phyloP scores from a whole-genome alignment of 148 eudicot genomes.

The Pouteria glomerata region DNA sequence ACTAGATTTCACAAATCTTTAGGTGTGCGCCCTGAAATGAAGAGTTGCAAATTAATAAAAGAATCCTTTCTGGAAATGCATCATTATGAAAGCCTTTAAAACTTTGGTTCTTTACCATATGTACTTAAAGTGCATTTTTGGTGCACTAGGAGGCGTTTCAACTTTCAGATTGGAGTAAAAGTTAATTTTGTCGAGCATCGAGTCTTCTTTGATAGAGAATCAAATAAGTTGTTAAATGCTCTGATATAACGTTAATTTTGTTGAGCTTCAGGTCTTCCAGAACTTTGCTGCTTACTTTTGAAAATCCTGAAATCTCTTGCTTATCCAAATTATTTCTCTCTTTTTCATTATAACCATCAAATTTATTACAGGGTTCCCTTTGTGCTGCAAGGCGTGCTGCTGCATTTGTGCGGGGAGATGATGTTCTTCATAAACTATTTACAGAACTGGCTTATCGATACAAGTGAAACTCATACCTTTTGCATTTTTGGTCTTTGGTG shows the following conservation, averaged over 20 bases:
- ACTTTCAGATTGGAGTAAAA: neutral
- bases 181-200: neutral
- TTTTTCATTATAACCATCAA: neutral
- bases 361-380: constrained; percentile 63
- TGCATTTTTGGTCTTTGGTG: neutral
- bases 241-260: neutral
- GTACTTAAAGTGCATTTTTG: neutral
- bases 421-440: constrained; percentile 83
- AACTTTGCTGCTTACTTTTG: neutral
- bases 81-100: neutral
- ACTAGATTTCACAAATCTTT: neutral
- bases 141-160: neutral
- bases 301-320: neutral
- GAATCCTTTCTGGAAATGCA: neutral
- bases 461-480: constrained; percentile 45
- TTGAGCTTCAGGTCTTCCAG: neutral
- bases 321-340: neutral
- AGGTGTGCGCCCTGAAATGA: neutral
- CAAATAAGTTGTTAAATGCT: neutral
- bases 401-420: constrained; percentile 96
- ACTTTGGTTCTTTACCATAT: neutral
- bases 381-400: constrained; percentile 88
- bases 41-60: neutral
- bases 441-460: constrained; percentile 92
- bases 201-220: neutral